Base-by-base conservation (phyloP, 1,284 basidiomycete species). In the Marasmius oreades region DNA sequence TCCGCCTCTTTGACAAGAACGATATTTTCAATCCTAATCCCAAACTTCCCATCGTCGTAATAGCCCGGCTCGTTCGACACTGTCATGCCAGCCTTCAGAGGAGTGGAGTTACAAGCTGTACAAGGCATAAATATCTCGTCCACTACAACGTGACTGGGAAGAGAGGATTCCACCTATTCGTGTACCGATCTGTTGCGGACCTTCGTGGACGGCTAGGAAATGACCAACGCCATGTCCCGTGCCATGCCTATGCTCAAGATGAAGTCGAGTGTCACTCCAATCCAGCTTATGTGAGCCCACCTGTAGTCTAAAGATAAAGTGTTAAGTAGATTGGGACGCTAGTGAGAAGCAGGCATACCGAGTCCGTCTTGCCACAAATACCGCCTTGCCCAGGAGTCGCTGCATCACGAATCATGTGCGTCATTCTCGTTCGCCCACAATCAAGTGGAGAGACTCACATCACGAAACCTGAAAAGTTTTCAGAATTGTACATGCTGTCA, bases 161-260 rank as follows among this genome's bases (percentile, higher is more conserved):
- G 39, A 8, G 37, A 33, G 45, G 42, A 8, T 61, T 70, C 31
- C 63, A 88, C 87, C 74, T 36, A 92, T 87, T 44, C 92, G 81
- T 46, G 84, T 82, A 22, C 93, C 93, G 55, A 98, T 89, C 1
- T 92, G 92, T 39, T 94, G 92, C 0, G 94, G 94, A 2, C 93
- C 93, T 79, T 96, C 94, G 67, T 98, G 95, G 0, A 98, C 94
- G 63, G 95, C 95, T 51, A 98, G 73, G 73, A 90, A 97, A 62
- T 92, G 89, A 0, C 94, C 95, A 22, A 98, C 90, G 34, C 95
- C 95, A 65, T 98, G 95, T 0, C 93, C 93, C n/a, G 94, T 96
- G 7, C 92, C 90, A 62, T 95, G 93, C 55, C 90, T 86, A 33
- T 45, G 55, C 34, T 58, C 36, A 51, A n/a, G 53, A 55, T 51